These are phyloP conservation scores for Fusarium secorum DNA, from an alignment of 2,329 filamentous ascomycete species.

Conservation along the genomic window DNA sequence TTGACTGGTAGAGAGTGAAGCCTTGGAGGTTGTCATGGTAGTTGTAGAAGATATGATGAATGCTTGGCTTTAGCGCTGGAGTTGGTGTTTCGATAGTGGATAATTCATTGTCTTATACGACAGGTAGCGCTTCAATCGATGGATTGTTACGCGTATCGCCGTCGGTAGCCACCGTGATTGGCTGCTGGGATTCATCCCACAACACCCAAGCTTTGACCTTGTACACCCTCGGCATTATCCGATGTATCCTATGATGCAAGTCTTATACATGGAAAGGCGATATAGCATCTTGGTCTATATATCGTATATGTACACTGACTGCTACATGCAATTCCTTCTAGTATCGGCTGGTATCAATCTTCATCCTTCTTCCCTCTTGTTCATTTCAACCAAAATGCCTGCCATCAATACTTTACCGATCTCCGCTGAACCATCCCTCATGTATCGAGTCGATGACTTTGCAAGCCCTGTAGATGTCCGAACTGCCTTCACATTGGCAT, in stretches of 20 bases:
- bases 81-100: accelerated
- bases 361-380: background rate
- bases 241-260: accelerated
- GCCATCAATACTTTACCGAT: background rate
- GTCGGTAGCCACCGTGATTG: conserved; percentile 23
- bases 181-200: background rate
- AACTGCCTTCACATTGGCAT: conserved; percentile 40
- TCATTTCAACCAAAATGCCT: background rate
- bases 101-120: background rate
- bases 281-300: background rate
- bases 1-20: background rate
- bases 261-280: background rate
- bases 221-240: background rate
- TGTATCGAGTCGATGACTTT: background rate
- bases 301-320: accelerated
- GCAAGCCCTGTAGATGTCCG: conserved; percentile 35
- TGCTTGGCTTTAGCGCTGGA: background rate
- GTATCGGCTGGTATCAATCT: background rate
- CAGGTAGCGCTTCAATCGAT: background rate
- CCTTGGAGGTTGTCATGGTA: background rate
- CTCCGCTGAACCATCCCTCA: background rate
- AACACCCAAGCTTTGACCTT: background rate
- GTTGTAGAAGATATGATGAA: background rate
- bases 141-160: background rate
- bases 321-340: background rate